Evolutionary conservation across 2,329 filamentous ascomycete species (phyloP).

Genomic region (Fusarium sp.): DNA sequence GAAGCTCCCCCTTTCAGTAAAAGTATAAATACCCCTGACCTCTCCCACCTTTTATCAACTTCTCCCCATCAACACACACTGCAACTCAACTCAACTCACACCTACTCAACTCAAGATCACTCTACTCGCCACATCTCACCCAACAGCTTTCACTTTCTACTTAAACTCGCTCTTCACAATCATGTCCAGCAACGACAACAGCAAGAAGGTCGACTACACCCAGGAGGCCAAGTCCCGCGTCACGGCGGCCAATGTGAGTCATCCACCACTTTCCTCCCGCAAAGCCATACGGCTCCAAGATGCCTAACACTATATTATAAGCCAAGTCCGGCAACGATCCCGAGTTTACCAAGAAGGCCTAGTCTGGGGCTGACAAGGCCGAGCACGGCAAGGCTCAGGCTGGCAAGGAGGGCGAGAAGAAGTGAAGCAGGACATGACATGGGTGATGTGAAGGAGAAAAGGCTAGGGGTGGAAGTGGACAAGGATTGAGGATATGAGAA

Average conservation of each 20-base stretch:
- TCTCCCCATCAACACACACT: neutral
- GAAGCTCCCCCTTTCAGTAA: neutral
- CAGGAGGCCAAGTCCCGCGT: slow-evolving; percentile 23
- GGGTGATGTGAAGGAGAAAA: neutral
- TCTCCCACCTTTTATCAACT: neutral
- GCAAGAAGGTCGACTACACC: neutral
- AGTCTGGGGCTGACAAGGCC: slow-evolving; percentile 1
- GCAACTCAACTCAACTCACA: neutral
- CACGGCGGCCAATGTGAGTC: slow-evolving; percentile 1
- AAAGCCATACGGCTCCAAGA: no score
- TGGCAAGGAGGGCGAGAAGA: slow-evolving; percentile 9
- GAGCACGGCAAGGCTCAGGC: neutral
- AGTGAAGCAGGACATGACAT: neutral
- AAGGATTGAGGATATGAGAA: neutral
- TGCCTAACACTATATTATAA: neutral
- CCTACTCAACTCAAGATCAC: neutral
- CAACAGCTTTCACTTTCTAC: neutral
- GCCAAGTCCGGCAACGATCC: slow-evolving; percentile 15
- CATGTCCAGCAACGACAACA: slow-evolving; percentile 13
- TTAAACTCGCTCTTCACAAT: neutral
- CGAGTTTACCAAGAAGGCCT: slow-evolving; percentile 12
- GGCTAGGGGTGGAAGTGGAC: neutral
- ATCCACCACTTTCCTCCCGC: no score
- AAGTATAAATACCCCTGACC: slow-evolving; percentile 18
- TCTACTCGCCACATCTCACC: neutral